Base-by-base conservation (phyloP, 139 green algal species). In the Tetraselmis striata region DNA sequence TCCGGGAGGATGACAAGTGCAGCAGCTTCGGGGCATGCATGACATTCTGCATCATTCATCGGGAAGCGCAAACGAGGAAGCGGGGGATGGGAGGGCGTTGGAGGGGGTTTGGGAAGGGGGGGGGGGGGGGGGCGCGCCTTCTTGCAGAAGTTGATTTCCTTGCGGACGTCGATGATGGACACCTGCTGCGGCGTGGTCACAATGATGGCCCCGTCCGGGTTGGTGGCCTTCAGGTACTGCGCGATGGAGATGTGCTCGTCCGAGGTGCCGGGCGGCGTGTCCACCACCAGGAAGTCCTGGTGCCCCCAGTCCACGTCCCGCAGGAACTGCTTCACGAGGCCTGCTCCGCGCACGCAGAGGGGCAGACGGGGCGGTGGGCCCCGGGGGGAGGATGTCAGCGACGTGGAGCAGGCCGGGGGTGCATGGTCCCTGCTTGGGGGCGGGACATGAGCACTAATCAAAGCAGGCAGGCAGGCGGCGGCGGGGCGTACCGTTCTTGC, bases 201-300 rank as follows among this genome's bases (percentile, higher is more conserved):
- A 23, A 97, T 88, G 23, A 97, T 79, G 0, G 94, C 94, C 0
- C 93, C 93, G 75, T 94, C 92, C 32, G 28, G 28, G 31, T 76
- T 67, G 18, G 45, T 67, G 25, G 81, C 85, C 59, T 83, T 80
- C 29, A 97, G 88, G 76, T 89, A 93, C 92, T 98, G 95, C 26
- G 92, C 92, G n/a, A 98, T 93, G 75, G 94, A 98, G 84, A 99
- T 98, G 91, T 99, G 96, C 86, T 99, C 97, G 83, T 99, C 97
- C 22, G 85, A 94, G 2, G 96, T 99, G 28, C 97, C 97, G 18
- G 97, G 97, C 0, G 97, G 97, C 1, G 96, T 89, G 81, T 99
- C 97, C n/a, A 99, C 93, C 22, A 99, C 88, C 30, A 99, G 92
- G 84, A 95, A 98, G 87, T 99, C 97, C 74, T 98, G 86, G 0